Base-by-base conservation (phyloP, 2,329 filamentous ascomycete species). In the Fusarium cicatricum region DNA sequence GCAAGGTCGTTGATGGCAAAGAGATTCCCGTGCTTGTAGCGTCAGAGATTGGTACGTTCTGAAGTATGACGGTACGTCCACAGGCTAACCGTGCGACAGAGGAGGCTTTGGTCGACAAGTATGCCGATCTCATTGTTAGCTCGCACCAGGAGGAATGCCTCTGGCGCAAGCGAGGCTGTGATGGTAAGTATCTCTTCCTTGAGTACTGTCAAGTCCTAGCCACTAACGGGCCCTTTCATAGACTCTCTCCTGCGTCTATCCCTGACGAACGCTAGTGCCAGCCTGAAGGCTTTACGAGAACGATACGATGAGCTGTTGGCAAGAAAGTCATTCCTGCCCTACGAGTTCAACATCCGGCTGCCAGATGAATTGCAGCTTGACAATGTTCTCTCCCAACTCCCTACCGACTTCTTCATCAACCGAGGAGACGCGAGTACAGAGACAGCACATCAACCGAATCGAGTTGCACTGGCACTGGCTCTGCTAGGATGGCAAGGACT, bases 161-260 rank as follows among this genome's bases (percentile, higher is more conserved):
- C 15, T 99, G 94, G 95, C 85, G 87, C 66, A 90, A 86, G 71
- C 86, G 86, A 55, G 92, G 92, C n/a, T 97, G 93, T 72, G 92
- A 96, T 74, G 87, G 90, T 91, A 79, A 57, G 78, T 50, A 10
- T 14, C 16, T 3, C 29, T 16, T 21, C 26, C 11, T 2, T 19
- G 11, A 15, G 29, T n/a, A 11, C 11, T 16, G 21, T n/a, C n/a
- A 48, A 68, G 19, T 67, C 57, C 14, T 40, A 60, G 72, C 50
- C 12, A 32, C 72, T 44, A n/a, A 55, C 45, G 36, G 43, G 28
- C 9, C 33, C 31, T 12, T 67, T n/a, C 15, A 5, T 42, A 86
- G 85, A 86, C 68, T 78, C 82, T 6, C 77, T 89, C 11, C 77
- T 89, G 26, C 85, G 86, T 7, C 73, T 89, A 10, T 83, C 87